phyloP scores from a whole-genome alignment of 129 eudicot genomes.

The Artemisia argyi region DNA sequence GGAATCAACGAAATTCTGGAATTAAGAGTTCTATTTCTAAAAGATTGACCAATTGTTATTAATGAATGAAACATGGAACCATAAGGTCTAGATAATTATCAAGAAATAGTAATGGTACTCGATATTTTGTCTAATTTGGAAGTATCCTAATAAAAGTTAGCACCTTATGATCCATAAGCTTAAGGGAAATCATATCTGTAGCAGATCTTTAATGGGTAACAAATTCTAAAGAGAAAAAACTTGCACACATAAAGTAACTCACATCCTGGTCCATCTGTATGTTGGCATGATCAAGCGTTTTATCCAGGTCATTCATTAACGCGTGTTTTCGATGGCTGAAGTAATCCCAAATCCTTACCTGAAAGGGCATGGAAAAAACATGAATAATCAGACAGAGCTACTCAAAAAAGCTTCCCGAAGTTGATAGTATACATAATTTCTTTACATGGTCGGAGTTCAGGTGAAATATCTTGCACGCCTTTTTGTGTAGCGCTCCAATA shows the following conservation, averaged over 20 bases:
- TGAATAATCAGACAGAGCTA: slow-evolving; percentile 6
- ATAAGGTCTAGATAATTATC: too few relatives aligned
- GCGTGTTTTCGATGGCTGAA: slow-evolving; percentile 80
- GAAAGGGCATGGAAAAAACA: slow-evolving; percentile 23
- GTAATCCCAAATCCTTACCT: slow-evolving; percentile 93
- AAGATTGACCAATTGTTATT: not conserved
- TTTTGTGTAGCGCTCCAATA: slow-evolving; percentile 72
- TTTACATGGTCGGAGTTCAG: slow-evolving; percentile 76
- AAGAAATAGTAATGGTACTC: not conserved
- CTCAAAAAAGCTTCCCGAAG: slow-evolving; percentile 3
- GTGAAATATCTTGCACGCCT: slow-evolving; percentile 77
- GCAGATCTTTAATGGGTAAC: slow-evolving; percentile 4
- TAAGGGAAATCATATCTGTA: not conserved
- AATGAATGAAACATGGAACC: not conserved
- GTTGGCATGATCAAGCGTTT: slow-evolving; percentile 87
- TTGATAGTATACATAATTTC: not conserved
- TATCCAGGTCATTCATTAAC: slow-evolving; percentile 85
- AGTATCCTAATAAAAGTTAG: slow-evolving; percentile 7
- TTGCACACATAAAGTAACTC: slow-evolving; percentile 38
- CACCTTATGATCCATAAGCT: slow-evolving; percentile 14
- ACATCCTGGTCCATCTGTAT: slow-evolving; percentile 98
- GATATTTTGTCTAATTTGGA: slow-evolving; percentile 1
- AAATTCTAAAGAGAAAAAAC: slow-evolving; percentile 1
- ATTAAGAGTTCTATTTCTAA: slow-evolving; percentile 3
- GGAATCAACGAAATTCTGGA: too few relatives aligned